Conservation (phyloP, 2,329 filamentous ascomycete species). For the Xylaria sp. region DNA sequence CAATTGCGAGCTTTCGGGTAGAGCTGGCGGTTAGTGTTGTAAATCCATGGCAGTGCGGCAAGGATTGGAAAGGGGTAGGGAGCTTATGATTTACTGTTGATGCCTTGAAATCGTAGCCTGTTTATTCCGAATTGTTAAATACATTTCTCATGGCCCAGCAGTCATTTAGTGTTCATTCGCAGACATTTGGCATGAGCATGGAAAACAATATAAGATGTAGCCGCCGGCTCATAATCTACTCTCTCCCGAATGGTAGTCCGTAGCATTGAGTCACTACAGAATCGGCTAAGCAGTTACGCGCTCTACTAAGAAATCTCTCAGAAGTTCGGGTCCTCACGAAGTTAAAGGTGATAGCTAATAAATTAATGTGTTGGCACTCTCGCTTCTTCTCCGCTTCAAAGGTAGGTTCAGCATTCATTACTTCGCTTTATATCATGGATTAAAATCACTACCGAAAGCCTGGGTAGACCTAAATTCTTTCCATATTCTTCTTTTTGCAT, state of each 20-base stretch:
- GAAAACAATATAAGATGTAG: not conserved
- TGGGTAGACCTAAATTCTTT: no score
- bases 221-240: not conserved
- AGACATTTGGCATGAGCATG: not conserved
- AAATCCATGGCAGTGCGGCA: not conserved
- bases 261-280: not conserved
- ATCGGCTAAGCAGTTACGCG: not conserved
- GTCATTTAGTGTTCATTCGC: not conserved
- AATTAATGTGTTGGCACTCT: no score
- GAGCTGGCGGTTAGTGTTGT: no score
- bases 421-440: no score
- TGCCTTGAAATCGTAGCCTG: not conserved
- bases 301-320: not conserved
- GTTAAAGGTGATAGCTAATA: not conserved
- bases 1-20: not conserved
- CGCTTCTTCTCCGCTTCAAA: no score
- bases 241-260: not conserved
- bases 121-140: not conserved
- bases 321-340: not conserved
- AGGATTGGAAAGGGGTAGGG: not conserved
- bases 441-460: no score
- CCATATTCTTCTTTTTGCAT: no score
- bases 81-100: not conserved
- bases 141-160: not conserved
- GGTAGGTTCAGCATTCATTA: no score